phyloP scores from a whole-genome alignment of 371 early-diverging fungal genomes.

The Paraphysoderma sedebokerense region DNA sequence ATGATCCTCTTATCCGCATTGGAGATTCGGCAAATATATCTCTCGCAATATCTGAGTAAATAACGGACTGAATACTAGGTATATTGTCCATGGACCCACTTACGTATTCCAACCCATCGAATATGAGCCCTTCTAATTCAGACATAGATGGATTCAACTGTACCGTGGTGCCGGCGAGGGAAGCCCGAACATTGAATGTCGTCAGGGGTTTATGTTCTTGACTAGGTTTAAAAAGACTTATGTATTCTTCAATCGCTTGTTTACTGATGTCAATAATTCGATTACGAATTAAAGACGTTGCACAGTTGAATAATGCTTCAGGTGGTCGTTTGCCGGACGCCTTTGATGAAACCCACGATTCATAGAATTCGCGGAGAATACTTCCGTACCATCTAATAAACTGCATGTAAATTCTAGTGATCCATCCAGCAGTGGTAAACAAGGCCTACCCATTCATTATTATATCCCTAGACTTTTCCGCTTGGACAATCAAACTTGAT shows the following conservation, averaged over 20 bases:
- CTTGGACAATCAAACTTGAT: slow-evolving; percentile 19
- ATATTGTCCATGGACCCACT: not conserved
- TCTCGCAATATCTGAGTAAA: not conserved
- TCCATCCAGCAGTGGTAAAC: too few relatives aligned
- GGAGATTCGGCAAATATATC: not conserved
- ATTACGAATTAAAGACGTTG: slow-evolving; percentile 18
- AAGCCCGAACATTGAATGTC: slow-evolving; percentile 6
- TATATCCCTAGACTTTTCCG: slow-evolving; percentile 27
- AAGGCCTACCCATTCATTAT: slow-evolving; percentile 25
- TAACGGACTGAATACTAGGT: slow-evolving; percentile 1
- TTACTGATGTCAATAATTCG: slow-evolving; percentile 16
- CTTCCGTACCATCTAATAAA: slow-evolving; percentile 21
- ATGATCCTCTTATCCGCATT: too few relatives aligned
- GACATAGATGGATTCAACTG: too few relatives aligned
- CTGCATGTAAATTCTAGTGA: slow-evolving; percentile 1
- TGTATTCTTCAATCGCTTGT: slow-evolving; percentile 19
- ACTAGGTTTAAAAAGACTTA: slow-evolving; percentile 13
- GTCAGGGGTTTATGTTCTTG: not conserved
- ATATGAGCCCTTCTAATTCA: too few relatives aligned
- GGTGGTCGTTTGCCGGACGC: slow-evolving; percentile 8
- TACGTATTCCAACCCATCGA: too few relatives aligned
- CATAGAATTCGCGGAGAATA: slow-evolving; percentile 15
- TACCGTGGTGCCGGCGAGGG: slow-evolving; percentile 5
- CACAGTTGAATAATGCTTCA: slow-evolving; percentile 14
- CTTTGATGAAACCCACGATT: slow-evolving; percentile 8